Base-by-base conservation (phyloP, 768 basidiomycete genomes). In the Boletus rubroflammeus region DNA sequence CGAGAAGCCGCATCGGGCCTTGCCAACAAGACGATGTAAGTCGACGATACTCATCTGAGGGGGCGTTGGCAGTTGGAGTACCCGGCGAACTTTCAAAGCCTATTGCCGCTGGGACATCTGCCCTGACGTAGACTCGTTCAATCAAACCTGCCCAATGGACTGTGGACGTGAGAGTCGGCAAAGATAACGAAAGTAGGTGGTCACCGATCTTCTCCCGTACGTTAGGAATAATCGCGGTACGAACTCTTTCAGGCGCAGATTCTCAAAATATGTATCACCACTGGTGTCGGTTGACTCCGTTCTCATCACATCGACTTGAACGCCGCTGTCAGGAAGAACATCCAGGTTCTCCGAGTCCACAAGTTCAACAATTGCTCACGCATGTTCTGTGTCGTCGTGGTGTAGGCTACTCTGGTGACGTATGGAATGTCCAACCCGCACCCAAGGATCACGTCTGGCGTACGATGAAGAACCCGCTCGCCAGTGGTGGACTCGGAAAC, bases 291-390 rank as follows among this genome's bases (percentile, higher is more conserved):
- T n/a, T n/a, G n/a, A n/a, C n/a, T n/a, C n/a, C n/a, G n/a, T n/a
- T n/a, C n/a, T n/a, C n/a, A 94, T 73, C 90, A 88, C 74, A 83
- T 93, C 59, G 92, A 94, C 68, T 79, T 94, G 56, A 86, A 93
- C 69, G 87, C 90, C 14, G 88, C 90, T 17, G 92, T 90, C 55
- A 82, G 89, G 65, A 76, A 81, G 63, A 81, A 80, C 55, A 84
- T 94, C 62, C 85, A 91, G 66, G 92, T 91, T 34, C n/a, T n/a
- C n/a, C n/a, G n/a, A n/a, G n/a, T n/a, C 38, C 9, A 19, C 23
- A 25, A n/a, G 6, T 14, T 11, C 6, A 14, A 40, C 14, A 19
- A 13, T 53, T 6, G 9, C 42, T 48, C 47, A 57, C 17, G 11
- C n/a, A 9, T 41, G 8, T 21, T 32, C 19, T 6, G 6, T 25